Base-by-base conservation (phyloP, 1,284 basidiomycete species). In the Austroboletus niveus region DNA sequence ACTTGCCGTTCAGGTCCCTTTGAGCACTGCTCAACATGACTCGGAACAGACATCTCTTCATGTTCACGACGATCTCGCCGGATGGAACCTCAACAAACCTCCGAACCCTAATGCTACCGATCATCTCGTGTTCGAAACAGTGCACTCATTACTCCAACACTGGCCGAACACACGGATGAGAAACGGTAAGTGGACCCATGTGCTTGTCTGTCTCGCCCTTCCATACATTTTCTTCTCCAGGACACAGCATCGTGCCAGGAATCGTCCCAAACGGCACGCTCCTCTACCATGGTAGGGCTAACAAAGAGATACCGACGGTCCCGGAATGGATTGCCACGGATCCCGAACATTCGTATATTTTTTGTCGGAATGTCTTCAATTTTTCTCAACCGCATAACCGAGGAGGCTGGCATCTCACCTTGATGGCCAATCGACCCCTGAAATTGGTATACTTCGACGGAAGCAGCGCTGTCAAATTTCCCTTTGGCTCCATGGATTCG, bases 111-210 rank as follows among this genome's bases (percentile, higher is more conserved):
- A 61, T 39, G 35, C 39, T 0, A 65, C 64, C 1, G 53, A 65
- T 14, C 51, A 69, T 39, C 58, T 68, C 20, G 54, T 68, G 2
- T 68, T 67, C 27, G 67, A 69, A 32, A 68, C 65, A 1, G 62
- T 57, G 0, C 27, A 59, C 30, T 69, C 67, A 2, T 22, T 66
- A 0, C 54, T 80, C 5, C 75, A 80, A 51, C 75, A 75, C 44
- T 80, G 78, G 79, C 75, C 77, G 1, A 78, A 81, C 51, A 77
- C 75, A 1, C 68, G 72, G 8, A 75, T 75, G 58, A 70, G 74
- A 39, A 80, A 80, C 58, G 77, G 75, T 72, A 49, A 34, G 60
- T 2, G 9, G 30, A 29, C 11, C 30, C 0, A 5, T 2, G 4
- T 4, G 6, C 8, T 20, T 24, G 1, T 29, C 9, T 42, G 3